Conservation (phyloP, 78 protist species). For the Polysphondylium violaceum region DNA sequence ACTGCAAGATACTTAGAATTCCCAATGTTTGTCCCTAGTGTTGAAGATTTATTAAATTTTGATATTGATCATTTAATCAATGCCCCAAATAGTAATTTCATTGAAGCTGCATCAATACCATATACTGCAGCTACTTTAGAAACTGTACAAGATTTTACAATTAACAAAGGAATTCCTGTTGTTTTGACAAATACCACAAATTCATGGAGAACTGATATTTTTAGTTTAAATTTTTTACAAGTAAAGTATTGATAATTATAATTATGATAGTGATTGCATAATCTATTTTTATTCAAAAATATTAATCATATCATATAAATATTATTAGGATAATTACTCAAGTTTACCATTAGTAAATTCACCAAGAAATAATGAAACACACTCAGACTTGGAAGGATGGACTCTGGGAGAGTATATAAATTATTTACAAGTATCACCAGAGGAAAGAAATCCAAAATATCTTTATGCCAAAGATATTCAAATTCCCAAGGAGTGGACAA, state of each 20-base stretch:
- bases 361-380: constrained; percentile 52
- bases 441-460: constrained; percentile 63
- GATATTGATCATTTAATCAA: constrained; percentile 11
- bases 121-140: not conserved
- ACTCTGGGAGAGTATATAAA: constrained; percentile 41
- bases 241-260: constrained; percentile 1
- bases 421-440: constrained; percentile 30
- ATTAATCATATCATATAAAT: not conserved
- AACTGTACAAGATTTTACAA: not conserved
- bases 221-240: not conserved
- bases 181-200: constrained; percentile 13
- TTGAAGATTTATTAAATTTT: constrained; percentile 11
- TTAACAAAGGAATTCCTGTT: constrained; percentile 27
- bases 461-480: constrained; percentile 73
- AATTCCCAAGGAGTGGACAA: constrained; percentile 67
- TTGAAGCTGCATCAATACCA: not conserved
- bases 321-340: constrained; percentile 32
- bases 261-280: not conserved
- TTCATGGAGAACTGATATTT: constrained; percentile 16
- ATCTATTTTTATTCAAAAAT: not conserved
- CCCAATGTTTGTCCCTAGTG: constrained; percentile 43
- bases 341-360: constrained; percentile 7
- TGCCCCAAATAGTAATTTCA: constrained; percentile 27
- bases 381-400: constrained; percentile 44
- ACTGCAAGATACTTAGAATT: not conserved